Conservation (phyloP, 2,329 filamentous ascomycete genomes). For the Coleophoma eucalyptorum region DNA sequence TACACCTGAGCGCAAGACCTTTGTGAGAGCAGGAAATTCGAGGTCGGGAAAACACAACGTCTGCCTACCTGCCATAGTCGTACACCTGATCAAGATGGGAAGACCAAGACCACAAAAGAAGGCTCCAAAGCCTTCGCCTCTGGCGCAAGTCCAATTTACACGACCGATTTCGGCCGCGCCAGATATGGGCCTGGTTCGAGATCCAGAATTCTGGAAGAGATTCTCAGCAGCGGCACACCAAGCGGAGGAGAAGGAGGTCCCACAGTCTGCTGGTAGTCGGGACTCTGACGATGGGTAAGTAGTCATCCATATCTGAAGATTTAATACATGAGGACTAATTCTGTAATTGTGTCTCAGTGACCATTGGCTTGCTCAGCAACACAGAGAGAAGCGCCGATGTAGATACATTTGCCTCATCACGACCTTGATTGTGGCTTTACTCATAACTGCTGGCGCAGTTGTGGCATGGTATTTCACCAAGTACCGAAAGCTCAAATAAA, state of each 20-base stretch:
- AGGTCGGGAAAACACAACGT: too few relatives aligned
- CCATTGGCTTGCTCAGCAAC: conserved; percentile 27
- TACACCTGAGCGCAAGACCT: too few relatives aligned
- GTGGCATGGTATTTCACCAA: conserved; percentile 22
- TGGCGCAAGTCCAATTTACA: conserved; percentile 23
- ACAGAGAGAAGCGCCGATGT: conserved; percentile 23
- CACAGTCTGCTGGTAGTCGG: conserved; percentile 11
- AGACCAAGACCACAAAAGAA: conserved; percentile 12
- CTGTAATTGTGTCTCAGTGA: conserved; percentile 10
- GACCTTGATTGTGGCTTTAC: conserved; percentile 14
- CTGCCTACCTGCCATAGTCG: too few relatives aligned
- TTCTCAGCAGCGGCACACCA: conserved; percentile 26
- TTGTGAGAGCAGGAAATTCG: too few relatives aligned
- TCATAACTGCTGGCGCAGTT: conserved; percentile 19
- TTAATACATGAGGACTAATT: conserved; percentile 3
- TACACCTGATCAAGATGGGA: background rate
- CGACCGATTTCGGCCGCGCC: conserved; percentile 11
- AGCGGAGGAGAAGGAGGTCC: conserved; percentile 17
- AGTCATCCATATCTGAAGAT: background rate
- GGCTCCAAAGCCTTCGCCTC: conserved; percentile 23
- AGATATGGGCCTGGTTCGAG: conserved; percentile 21
- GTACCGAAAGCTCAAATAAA: background rate
- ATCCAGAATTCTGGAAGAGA: conserved; percentile 28
- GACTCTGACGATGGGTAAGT: conserved; percentile 10
- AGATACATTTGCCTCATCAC: conserved; percentile 18